A percentile compares a stretch with the other conserved stretches of the same genome.
Evolutionary conservation across 2,329 filamentous ascomycete genomes (phyloP).

Genomic region (Colletotrichum spinosum): DNA sequence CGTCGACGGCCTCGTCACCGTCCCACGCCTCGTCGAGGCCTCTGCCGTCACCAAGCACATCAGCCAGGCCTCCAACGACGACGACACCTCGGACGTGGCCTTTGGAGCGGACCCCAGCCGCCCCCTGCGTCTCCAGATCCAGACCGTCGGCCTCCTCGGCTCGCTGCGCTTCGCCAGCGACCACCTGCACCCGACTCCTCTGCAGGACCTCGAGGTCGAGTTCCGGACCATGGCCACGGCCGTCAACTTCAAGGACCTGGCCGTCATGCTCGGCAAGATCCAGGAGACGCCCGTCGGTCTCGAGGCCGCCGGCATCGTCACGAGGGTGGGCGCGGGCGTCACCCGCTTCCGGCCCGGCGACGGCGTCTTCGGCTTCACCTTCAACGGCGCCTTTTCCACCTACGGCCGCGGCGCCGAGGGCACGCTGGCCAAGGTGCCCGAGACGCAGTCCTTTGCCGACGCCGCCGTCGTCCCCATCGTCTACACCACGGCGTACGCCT

Average conservation of each 20-base stretch:
- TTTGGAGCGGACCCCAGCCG: constrained; percentile 2
- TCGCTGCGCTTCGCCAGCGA: constrained; percentile 8
- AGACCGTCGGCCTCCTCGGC: not conserved
- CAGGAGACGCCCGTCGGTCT: constrained; percentile 40
- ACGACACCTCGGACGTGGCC: not conserved
- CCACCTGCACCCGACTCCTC: not conserved
- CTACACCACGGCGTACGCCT: constrained; percentile 48
- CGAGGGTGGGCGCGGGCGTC: constrained; percentile 43
- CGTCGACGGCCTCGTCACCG: not conserved
- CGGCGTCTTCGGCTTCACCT: constrained; percentile 37
- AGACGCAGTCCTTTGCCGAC: constrained; percentile 47
- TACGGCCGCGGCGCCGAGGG: constrained; percentile 36
- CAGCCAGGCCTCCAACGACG: not conserved
- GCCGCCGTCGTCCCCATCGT: constrained; percentile 50
- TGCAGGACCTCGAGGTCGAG: constrained; percentile 39
- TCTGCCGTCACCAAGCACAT: not conserved
- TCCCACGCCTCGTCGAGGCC: constrained; percentile 2
- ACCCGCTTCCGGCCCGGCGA: constrained; percentile 47
- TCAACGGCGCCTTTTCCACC: constrained; percentile 36
- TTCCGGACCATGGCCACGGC: constrained; percentile 43
- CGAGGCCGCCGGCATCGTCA: constrained; percentile 48
- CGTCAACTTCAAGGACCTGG: constrained; percentile 42
- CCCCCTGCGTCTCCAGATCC: constrained; percentile 11
- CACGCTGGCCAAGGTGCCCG: constrained; percentile 47
- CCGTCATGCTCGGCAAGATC: constrained; percentile 42